Evolutionary conservation across 1,284 basidiomycete genomes (phyloP).

Genomic region (Papiliotrema nemorosa): DNA sequence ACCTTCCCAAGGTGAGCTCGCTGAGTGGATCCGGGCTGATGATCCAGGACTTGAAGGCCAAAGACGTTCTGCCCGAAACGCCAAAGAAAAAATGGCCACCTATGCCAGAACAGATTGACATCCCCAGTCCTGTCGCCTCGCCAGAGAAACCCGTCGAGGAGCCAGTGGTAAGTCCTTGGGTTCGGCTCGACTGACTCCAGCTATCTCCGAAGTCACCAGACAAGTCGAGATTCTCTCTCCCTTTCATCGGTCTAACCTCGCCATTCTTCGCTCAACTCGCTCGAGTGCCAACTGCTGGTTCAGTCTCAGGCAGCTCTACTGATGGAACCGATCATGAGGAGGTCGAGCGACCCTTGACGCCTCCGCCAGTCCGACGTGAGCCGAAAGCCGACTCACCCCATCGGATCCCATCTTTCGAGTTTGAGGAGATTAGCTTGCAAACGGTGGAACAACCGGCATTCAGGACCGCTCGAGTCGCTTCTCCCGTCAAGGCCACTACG

Average conservation of each 20-base stretch:
- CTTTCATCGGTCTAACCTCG: conserved; percentile 25
- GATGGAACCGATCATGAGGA: not conserved
- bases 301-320: not conserved
- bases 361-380: conserved; percentile 21
- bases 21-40: not conserved
- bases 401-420: conserved; percentile 44
- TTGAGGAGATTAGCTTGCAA: conserved; percentile 32
- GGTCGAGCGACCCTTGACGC: conserved; percentile 35
- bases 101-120: conserved; percentile 24
- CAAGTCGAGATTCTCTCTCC: conserved; percentile 36
- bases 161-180: no score
- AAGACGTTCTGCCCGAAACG: not conserved
- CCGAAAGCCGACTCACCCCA: conserved; percentile 34
- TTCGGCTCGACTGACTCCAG: not conserved
- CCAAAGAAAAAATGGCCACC: conserved; percentile 19
- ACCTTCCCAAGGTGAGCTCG: no score
- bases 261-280: conserved; percentile 5
- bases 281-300: not conserved
- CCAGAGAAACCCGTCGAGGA: conserved; percentile 1
- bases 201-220: conserved; percentile 8
- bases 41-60: conserved; percentile 5
- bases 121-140: conserved; percentile 36
- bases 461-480: conserved; percentile 4
- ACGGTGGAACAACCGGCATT: conserved; percentile 7
- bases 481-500: conserved; percentile 3